Base-by-base conservation (phyloP, 2,329 filamentous ascomycete genomes). In the Fusarium sp. region DNA sequence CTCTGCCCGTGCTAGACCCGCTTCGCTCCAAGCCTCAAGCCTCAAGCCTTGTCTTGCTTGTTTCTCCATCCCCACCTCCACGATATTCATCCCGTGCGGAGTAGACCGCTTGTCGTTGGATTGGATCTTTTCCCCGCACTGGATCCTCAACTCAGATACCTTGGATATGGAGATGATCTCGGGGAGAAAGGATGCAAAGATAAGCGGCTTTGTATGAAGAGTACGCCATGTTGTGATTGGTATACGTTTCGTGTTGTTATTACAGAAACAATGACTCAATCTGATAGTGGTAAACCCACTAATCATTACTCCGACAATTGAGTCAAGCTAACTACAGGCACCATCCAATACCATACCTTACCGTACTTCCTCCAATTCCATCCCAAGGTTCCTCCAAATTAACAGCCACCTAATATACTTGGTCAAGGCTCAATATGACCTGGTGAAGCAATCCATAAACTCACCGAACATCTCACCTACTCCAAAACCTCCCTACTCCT, bases 31-130 rank as follows among this genome's bases (percentile, higher is more conserved):
- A 19, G 19, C 19, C 19, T 19, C 19, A 19, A 19, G 39, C 21
- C 19, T 21, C 39, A 38, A 42, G 49, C 43, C 60, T 43, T 39
- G 38, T 21, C 33, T 57, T 28, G 26, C 26, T 28, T 28, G 26
- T 28, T 28, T 28, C 26, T 28, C 26, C 26, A 28, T 34, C 52
- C 46, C 60, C 60, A 46, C 50, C 67, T 67, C 67, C 67, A 64
- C 62, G 62, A 67, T 65, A 33, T 59, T 52, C 57, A 46, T 19
- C 54, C 67, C 58, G 63, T 70, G 67, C 67, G 67, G 67, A 70
- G 67, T 70, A 70, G 65, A 42, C 66, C 33, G 47, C 52, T 58
- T 56, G 39, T 50, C 34, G 22, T 65, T 53, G 50, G 36, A 47
- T 60, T 44, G 58, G 60, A 45, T 26, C 40, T 65, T 56, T 68